phyloP scores from a whole-genome alignment of 73 alveolate genomes.

The Paramecium sexaurelia region DNA sequence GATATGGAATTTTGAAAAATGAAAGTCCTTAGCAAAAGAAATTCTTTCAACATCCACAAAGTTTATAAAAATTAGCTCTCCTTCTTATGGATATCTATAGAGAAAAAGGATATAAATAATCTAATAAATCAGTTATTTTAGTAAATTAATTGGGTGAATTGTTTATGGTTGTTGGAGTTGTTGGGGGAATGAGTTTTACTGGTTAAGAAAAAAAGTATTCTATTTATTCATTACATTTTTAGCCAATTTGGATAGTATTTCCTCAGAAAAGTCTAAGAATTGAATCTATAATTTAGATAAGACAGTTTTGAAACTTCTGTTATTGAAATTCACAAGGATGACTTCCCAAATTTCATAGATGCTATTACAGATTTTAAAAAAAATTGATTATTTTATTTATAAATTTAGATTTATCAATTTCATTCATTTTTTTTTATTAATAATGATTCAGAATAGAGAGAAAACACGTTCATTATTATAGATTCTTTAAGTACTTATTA shows the following conservation, averaged over 20 bases:
- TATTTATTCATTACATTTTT: not conserved
- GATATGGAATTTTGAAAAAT: slow-evolving; percentile 37
- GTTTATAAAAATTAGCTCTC: slow-evolving; percentile 24
- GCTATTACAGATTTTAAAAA: slow-evolving; percentile 15
- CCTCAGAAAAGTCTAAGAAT: not conserved
- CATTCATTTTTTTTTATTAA: not conserved
- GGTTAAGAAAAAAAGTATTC: slow-evolving; percentile 34
- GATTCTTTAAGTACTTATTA: not conserved
- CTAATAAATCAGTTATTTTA: slow-evolving; percentile 34
- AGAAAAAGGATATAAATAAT: not conserved
- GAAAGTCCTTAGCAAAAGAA: slow-evolving; percentile 42
- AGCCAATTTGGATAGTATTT: slow-evolving; percentile 38
- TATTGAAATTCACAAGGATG: slow-evolving; percentile 45
- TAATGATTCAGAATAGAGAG: not conserved
- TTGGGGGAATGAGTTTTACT: slow-evolving; percentile 11
- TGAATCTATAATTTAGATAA: not conserved
- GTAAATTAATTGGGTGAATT: slow-evolving; percentile 32
- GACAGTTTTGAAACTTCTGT: slow-evolving; percentile 52
- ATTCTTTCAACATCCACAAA: slow-evolving; percentile 30
- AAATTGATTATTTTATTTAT: not conserved
- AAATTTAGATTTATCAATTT: not conserved
- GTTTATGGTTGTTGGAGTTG: slow-evolving; percentile 47
- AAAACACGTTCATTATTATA: not conserved
- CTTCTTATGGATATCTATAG: slow-evolving; percentile 19
- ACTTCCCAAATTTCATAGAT: slow-evolving; percentile 1